A percentile compares a stretch with the other conserved stretches of the same genome.
Conservation (phyloP, 495 filamentous ascomycete species). For the Hypoxylon perforatum region DNA sequence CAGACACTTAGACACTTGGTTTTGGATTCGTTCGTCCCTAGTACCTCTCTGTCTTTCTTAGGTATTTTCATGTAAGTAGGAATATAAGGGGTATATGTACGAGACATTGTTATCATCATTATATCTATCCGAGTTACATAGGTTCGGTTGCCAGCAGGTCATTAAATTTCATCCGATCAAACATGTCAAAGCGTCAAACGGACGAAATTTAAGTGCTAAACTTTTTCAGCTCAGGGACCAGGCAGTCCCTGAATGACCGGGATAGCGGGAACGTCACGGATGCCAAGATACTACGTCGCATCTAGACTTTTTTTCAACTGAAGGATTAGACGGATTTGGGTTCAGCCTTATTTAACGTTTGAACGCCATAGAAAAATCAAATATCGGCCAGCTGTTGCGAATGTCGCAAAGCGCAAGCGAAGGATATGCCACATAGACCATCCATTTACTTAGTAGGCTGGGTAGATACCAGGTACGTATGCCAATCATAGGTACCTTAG, state of each 20-base stretch:
- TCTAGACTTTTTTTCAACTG: slow-evolving; percentile 9
- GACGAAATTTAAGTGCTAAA: neutral
- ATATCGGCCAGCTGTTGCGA: neutral
- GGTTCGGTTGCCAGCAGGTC: neutral
- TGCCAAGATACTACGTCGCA: slow-evolving; percentile 21
- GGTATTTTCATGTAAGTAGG: neutral
- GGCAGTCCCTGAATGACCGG: slow-evolving; percentile 10
- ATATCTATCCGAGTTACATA: neutral
- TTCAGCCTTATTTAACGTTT: slow-evolving; percentile 32
- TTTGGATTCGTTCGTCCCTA: neutral
- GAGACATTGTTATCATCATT: neutral
- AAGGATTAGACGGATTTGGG: slow-evolving; percentile 14
- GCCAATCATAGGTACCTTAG: too few relatives aligned
- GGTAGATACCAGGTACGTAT: too few relatives aligned
- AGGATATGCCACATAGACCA: too few relatives aligned
- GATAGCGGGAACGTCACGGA: slow-evolving; percentile 16
- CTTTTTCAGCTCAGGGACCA: neutral
- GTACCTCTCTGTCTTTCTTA: neutral
- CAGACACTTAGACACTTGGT: neutral
- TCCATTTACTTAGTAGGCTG: too few relatives aligned
- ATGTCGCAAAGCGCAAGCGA: neutral
- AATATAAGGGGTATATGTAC: neutral
- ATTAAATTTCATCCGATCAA: slow-evolving; percentile 21
- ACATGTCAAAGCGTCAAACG: neutral
- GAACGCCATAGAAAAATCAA: neutral